Evolutionary conservation across 176 grass and related monocot species (phyloP), one percentile per base, ranked within the genome.

Genomic region (Bolboschoenus planiculmis): DNA sequence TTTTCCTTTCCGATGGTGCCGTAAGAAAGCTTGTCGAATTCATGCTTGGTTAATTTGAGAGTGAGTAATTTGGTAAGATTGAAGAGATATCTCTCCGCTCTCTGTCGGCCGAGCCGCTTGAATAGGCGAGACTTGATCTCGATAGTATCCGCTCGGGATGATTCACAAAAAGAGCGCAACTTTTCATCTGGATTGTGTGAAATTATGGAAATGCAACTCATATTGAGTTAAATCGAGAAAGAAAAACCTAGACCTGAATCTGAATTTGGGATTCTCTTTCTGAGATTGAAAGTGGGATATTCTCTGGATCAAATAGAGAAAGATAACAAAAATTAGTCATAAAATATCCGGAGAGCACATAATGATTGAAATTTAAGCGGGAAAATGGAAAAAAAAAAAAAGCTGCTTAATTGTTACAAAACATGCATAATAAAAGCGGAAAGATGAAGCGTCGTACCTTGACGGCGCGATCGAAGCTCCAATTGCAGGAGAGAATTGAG

Each of bases 21-120:
- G n/a, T 83, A 58, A 24, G 87, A 97, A 74, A 84, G 55, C 87
- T 78, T 97, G 33, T 91, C 85, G 35, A 97, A 91, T 37, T 97
- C 85, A 14, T 13, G 70, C 88, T 89, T 91, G 75, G 56, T 83
- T 2, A 97, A 82, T 82, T 89, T 88, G 7, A 78, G 76, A 26
- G 53, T 37, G 14, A 97, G 60, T 79, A 91, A 91, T 81, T 75
- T 85, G 54, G 70, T 86, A 8, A 97, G 77, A 84, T 86, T 3
- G 57, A 70, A 48, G 83, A 93, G 81, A 54, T 97, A 97, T 67
- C 56, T 58, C 77, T 91, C 60, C 0, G 87, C 77, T 23, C 93
- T 91, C 33, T 85, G 83, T 29, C 71, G 81, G 2, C 93, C 91
- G 3, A 97, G 54, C 42, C 81, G 88, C 80, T 87, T 89, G 39